Percentiles rank a stretch among this genome's conserved stretches.
These are phyloP conservation scores for Turritis glabra DNA, from an alignment of 345 rosid species.

Conservation along the genomic window DNA sequence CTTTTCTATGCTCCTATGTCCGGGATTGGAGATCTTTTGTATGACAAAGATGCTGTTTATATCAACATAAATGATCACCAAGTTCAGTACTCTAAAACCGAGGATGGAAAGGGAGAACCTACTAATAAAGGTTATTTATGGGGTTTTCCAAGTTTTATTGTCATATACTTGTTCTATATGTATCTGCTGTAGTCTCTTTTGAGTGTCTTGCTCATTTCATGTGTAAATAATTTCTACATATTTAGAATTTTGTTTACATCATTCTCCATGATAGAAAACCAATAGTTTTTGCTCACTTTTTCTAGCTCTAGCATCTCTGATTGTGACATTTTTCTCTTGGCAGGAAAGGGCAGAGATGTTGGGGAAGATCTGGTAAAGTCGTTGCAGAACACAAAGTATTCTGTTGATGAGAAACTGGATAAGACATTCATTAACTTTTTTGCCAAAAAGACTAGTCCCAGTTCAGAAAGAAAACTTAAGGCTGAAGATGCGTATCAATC, in stretches of 20 bases:
- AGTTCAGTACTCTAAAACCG: constrained; percentile 82
- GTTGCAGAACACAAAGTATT: constrained; percentile 77
- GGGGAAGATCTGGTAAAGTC: constrained; percentile 85
- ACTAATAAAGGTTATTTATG: constrained; percentile 58
- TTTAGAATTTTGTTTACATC: constrained; percentile 20
- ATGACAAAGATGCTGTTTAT: constrained; percentile 98
- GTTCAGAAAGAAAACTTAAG: constrained; percentile 41
- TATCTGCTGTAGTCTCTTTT: constrained; percentile 1
- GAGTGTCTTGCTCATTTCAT: constrained; percentile 6
- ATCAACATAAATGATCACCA: constrained; percentile 86
- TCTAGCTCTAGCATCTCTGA: constrained; percentile 13
- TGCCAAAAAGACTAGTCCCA: constrained; percentile 44
- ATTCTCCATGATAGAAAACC: neutral
- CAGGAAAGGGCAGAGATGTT: constrained; percentile 76
- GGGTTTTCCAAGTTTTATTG: constrained; percentile 12
- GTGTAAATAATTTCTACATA: neutral
- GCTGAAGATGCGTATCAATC: constrained; percentile 38
- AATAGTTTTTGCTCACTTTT: neutral
- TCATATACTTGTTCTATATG: neutral
- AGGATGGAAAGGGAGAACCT: constrained; percentile 53
- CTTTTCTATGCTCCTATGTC: constrained; percentile 98
- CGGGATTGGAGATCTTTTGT: constrained; percentile 90
- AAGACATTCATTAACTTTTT: constrained; percentile 73
- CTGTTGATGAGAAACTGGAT: constrained; percentile 84
- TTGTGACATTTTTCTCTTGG: constrained; percentile 24